Base-by-base conservation (phyloP, 2,329 filamentous ascomycete species). In the Fusarium poae region DNA sequence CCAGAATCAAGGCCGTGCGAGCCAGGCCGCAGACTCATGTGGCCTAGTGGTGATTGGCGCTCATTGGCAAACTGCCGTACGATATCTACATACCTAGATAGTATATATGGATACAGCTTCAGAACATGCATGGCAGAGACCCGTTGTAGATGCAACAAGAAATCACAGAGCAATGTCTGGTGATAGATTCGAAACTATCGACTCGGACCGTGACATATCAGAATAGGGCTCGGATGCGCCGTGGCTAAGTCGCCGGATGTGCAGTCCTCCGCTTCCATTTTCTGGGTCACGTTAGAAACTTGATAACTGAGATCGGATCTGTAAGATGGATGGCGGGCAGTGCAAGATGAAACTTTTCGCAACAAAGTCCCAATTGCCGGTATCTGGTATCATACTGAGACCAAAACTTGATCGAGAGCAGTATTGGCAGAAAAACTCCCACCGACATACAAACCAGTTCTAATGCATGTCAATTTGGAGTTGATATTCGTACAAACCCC, bases 11-110 rank as follows among this genome's bases (percentile, higher is more conserved):
- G 68, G 55, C 57, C 65, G 57, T 70, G 61, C 61, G 67, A 68
- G 60, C 56, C 52, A 71, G 67, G 56, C 54, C 61, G 62, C 60
- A 68, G 55, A 57, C 34, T 65, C 55, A 64, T 63, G 67, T 68
- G 59, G 57, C 68, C 57, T 30, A 35, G 32, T 34, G 27, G 29
- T 27, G 25, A 45, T 60, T 58, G 58, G 57, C 42, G 59, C 53
- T 65, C 30, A 58, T 52, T 54, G 53, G 46, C 54, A 54, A 62
- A 43, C 29, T 42, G 51, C 55, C 52, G 48, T 46, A 35, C 23
- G 16, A 23, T 57, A 34, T 50, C 40, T 58, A 27, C 27, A 6
- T 27, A 27, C 9, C 27, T 27, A n/a, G n/a, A n/a, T n/a, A n/a
- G n/a, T n/a, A n/a, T n/a, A n/a, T n/a, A 27, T 8, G 27, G 27